Conservation (phyloP, 805 yeast species). For the Saturnispora silvae region DNA sequence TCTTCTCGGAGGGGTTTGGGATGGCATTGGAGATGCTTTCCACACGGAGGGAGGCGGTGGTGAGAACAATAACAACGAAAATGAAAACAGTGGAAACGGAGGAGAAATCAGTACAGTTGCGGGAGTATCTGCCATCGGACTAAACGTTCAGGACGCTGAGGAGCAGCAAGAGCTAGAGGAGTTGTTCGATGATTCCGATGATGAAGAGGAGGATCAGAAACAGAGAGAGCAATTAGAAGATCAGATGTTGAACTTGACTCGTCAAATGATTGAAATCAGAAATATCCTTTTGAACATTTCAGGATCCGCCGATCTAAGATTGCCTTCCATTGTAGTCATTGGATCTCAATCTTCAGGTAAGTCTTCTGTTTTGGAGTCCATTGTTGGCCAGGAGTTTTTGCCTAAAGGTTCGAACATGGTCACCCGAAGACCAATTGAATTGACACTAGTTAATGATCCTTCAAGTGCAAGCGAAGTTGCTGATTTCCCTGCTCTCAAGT, state of each 20-base stretch:
- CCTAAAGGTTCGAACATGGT: constrained; percentile 99
- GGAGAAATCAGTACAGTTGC: constrained; percentile 21
- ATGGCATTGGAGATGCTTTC: constrained; percentile 30
- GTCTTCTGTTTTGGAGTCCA: constrained; percentile 88
- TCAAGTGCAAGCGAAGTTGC: constrained; percentile 70
- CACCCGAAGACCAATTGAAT: constrained; percentile 92
- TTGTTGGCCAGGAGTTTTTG: constrained; percentile 94
- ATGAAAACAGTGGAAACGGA: constrained; percentile 17
- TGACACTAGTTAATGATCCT: constrained; percentile 86
- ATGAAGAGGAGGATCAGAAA: constrained; percentile 35
- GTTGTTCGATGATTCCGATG: constrained; percentile 23
- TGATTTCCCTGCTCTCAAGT: constrained; percentile 83
- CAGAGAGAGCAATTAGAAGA: constrained; percentile 51
- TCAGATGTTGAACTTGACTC: constrained; percentile 80
- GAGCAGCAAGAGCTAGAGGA: constrained; percentile 37
- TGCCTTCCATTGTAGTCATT: constrained; percentile 92
- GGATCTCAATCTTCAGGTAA: constrained; percentile 98
- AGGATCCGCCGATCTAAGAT: constrained; percentile 57
- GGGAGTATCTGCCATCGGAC: constrained; percentile 35
- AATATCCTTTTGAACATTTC: constrained; percentile 67
- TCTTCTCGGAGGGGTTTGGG: constrained; percentile 41
- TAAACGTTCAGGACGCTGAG: constrained; percentile 26
- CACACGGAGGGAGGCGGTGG: constrained; percentile 4
- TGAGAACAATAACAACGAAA: constrained; percentile 8
- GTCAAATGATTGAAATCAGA: constrained; percentile 95